A percentile compares a stretch with the other conserved stretches of the same genome.
Conservation (phyloP, 768 basidiomycete genomes). For the Termitomyces sp. region DNA sequence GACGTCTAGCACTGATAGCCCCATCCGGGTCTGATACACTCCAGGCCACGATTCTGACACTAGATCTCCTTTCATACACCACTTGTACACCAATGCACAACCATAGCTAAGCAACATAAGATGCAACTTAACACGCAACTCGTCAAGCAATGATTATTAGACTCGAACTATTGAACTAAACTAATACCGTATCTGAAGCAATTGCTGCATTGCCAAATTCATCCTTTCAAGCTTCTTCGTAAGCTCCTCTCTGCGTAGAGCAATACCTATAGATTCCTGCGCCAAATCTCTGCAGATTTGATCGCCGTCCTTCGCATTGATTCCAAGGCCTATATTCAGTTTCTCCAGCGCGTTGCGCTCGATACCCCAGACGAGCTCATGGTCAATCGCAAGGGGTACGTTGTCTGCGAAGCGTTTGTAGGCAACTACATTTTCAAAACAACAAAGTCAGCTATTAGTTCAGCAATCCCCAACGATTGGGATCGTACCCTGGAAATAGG, state of each 20-base stretch:
- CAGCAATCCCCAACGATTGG: neutral
- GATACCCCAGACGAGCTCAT: slow-evolving; percentile 49
- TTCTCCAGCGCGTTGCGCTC: slow-evolving; percentile 39
- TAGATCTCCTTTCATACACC: too few species aligned
- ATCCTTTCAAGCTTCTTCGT: slow-evolving; percentile 11
- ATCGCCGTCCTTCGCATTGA: slow-evolving; percentile 42
- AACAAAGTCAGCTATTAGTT: neutral
- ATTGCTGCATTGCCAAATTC: slow-evolving; percentile 19
- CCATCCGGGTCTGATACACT: too few species aligned
- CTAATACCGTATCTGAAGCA: slow-evolving; percentile 5
- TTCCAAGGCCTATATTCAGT: slow-evolving; percentile 43
- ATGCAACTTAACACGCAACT: too few species aligned
- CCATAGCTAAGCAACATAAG: too few species aligned
- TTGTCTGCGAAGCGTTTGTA: slow-evolving; percentile 58
- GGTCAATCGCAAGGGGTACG: slow-evolving; percentile 51
- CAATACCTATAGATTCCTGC: slow-evolving; percentile 18
- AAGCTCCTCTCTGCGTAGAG: slow-evolving; percentile 8
- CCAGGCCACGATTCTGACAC: too few species aligned
- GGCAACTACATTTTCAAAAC: slow-evolving; percentile 32
- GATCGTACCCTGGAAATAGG: slow-evolving; percentile 67
- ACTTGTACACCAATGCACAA: neutral
- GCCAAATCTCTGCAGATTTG: slow-evolving; percentile 46
- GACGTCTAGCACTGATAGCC: too few species aligned
- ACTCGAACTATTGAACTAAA: neutral
- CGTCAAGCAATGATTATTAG: too few species aligned